Conservation (phyloP, 306 rosid species). For the Malus domestica region ASM211411v1 NC_041796.1:25794001-25794500, state of each 20-base stretch:
- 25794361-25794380: neutral
- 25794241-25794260: constrained; percentile 83
- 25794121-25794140: neutral
- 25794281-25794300: constrained; percentile 11
- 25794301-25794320: neutral
- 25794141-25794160: neutral
- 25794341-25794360: constrained; percentile 6
- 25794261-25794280: constrained; percentile 77
- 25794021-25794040: constrained; percentile 92
- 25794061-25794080: constrained; percentile 86
- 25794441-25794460: constrained; percentile 91
- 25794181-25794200: constrained; percentile 65
- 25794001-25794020: constrained; percentile 93
- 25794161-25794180: neutral
- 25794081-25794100: constrained; percentile 96
- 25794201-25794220: constrained; percentile 70
- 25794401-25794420: constrained; percentile 76
- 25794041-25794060: constrained; percentile 87
- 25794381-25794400: constrained; percentile 76
- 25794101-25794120: neutral
- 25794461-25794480: constrained; percentile 74
- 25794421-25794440: constrained; percentile 60
- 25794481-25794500: constrained; percentile 73
- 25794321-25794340: neutral
- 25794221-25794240: constrained; percentile 75